These are phyloP conservation scores for Triticum turgidum DNA, from an alignment of 176 grass and related monocot genomes.

Conservation along the genomic window DNA sequence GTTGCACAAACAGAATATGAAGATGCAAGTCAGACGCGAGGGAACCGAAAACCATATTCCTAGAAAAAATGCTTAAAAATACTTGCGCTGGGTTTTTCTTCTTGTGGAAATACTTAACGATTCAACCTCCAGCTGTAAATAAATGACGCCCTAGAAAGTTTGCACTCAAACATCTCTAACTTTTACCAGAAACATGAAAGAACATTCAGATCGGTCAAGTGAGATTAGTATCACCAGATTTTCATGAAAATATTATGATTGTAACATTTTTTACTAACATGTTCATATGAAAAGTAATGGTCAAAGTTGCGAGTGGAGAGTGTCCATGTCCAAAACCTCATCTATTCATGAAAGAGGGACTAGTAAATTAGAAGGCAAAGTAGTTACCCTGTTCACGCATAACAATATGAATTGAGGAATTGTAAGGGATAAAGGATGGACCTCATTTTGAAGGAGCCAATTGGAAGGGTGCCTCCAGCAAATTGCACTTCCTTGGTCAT, in stretches of 20 bases:
- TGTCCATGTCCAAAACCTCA: neutral
- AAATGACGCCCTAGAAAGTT: neutral
- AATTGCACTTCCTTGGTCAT: constrained; percentile 46
- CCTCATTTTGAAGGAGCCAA: constrained; percentile 72
- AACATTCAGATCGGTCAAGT: neutral
- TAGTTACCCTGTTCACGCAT: constrained; percentile 4
- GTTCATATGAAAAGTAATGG: neutral
- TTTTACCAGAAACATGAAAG: neutral
- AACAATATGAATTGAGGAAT: constrained; percentile 19
- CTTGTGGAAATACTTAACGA: neutral
- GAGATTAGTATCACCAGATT: neutral
- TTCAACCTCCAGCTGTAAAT: neutral
- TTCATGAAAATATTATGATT: neutral
- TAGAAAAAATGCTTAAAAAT: neutral
- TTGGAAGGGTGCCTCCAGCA: constrained; percentile 66
- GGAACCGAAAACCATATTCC: neutral
- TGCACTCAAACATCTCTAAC: neutral
- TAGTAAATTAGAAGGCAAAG: constrained; percentile 6
- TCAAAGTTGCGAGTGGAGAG: neutral
- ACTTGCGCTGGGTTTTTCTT: neutral
- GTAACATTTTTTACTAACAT: neutral
- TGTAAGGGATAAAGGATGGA: constrained; percentile 55
- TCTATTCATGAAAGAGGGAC: neutral
- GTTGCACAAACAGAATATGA: neutral
- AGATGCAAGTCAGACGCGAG: neutral